phyloP scores from a whole-genome alignment of 768 basidiomycete genomes.

The Austroboletus eburneus region DNA sequence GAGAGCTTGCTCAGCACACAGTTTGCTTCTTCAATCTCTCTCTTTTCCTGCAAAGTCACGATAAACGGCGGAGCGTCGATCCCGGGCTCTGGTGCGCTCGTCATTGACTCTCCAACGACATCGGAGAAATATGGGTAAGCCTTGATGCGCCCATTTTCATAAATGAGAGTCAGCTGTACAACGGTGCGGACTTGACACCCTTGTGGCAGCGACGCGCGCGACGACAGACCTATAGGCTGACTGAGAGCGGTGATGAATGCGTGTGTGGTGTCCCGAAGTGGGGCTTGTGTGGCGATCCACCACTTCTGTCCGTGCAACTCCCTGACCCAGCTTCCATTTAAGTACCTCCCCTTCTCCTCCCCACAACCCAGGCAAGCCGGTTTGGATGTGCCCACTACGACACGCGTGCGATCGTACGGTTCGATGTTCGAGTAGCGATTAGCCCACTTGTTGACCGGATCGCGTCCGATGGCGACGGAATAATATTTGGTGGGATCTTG shows the following conservation, averaged over 20 bases:
- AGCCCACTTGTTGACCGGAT: constrained; percentile 38
- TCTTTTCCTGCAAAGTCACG: constrained; percentile 52
- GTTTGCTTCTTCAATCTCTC: constrained; percentile 49
- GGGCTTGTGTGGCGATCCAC: constrained; percentile 88
- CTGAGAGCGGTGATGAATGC: constrained; percentile 71
- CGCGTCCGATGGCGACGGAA: constrained; percentile 47
- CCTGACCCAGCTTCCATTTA: constrained; percentile 85
- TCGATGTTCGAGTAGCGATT: constrained; percentile 75
- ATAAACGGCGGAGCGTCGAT: constrained; percentile 41
- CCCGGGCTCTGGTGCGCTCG: constrained; percentile 45
- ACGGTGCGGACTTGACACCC: constrained; percentile 61
- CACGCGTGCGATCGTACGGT: constrained; percentile 81
- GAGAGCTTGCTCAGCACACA: constrained; percentile 62
- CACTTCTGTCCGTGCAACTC: constrained; percentile 68
- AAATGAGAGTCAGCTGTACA: constrained; percentile 73
- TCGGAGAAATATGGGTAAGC: constrained; percentile 76
- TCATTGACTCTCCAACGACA: constrained; percentile 47
- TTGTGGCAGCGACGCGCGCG: constrained; percentile 18
- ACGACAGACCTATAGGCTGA: constrained; percentile 40
- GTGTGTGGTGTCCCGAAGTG: constrained; percentile 64
- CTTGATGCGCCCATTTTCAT: constrained; percentile 69
- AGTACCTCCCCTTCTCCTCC: constrained; percentile 46
- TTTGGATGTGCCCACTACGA: constrained; percentile 41
- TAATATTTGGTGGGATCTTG: constrained; percentile 42
- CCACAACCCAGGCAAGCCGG: constrained; percentile 15